Evolutionary conservation across 2,329 filamentous ascomycete genomes (phyloP), one percentile per base, ranked within the genome.

Genomic region (Aphanoascus verrucosus): DNA sequence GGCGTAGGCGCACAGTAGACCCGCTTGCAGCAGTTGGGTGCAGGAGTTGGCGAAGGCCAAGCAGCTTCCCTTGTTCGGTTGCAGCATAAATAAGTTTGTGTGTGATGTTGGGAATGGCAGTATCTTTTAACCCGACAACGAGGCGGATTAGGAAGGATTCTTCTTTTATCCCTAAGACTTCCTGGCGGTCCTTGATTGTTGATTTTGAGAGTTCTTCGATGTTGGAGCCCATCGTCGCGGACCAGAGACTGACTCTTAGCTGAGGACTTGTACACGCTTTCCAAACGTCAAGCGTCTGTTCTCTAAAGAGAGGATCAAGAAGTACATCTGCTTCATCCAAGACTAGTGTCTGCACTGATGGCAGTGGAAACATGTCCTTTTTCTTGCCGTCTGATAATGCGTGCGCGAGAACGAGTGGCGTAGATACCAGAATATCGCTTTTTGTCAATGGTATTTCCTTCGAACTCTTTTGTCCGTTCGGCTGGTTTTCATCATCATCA

Each of bases 291-390:
- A 94, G 74, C 0, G 89, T 96, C 67, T 96, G 89, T 19, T 93
- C 85, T 54, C 86, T 81, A 74, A 98, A 98, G 4, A 96, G 76
- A 14, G 86, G 84, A 62, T 97, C 90, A 9, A 98, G 79, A 5
- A 98, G 83, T 12, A 97, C 89, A 67, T 98, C 93, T 0, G 89
- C 93, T 74, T 98, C 93, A 64, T 98, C 93, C 2, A 98, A 75
- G 35, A 97, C 78, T 15, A 98, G 73, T 49, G 82, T 82, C 43
- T 78, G 77, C 3, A 96, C 83, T 0, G 80, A 78, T 0, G 86
- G 81, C 4, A 94, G 69, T 4, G 76, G 71, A 32, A 69, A 67
- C 48, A 72, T 60, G 2, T 66, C 74, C 69, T 63, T 74, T 51
- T 60, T 72, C 64, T 52, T 60, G 50, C 72, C 71, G 19, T 71